Evolutionary conservation across 192 early-diverging fungal species (phyloP).

Genomic region (Cladochytrium replicatum): DNA sequence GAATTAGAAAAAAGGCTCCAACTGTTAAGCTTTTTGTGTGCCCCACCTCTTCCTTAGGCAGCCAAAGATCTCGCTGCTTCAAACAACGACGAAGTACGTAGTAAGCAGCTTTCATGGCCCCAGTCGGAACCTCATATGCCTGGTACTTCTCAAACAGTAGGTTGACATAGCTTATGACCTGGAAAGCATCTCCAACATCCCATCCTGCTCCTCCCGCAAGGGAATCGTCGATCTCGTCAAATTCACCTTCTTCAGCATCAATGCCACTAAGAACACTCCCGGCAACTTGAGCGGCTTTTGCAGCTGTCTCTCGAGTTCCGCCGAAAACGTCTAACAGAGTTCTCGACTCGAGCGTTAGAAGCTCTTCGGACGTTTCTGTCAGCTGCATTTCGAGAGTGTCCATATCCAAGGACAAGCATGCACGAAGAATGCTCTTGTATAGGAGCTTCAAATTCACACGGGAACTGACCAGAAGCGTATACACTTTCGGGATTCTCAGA

Average conservation of each 20-base stretch:
- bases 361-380: not conserved
- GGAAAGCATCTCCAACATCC: not conserved
- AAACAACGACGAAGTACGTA: not conserved
- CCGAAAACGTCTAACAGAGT: not conserved
- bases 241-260: too few relatives aligned
- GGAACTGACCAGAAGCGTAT: not conserved
- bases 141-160: not conserved
- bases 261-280: too few relatives aligned
- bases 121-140: not conserved
- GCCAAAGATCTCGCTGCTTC: not conserved
- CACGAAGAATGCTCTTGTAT: not conserved
- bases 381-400: not conserved
- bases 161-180: not conserved
- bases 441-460: not conserved
- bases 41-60: not conserved
- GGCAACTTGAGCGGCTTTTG: too few relatives aligned
- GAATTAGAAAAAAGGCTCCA: not conserved
- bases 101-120: not conserved
- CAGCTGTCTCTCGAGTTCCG: not conserved
- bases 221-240: not conserved
- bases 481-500: too few relatives aligned
- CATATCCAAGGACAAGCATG: not conserved
- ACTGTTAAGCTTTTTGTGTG: not conserved
- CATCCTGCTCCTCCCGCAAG: not conserved
- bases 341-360: not conserved